Evolutionary conservation across 352 stramenopile genomes (phyloP), one percentile per base, ranked within the genome.

Genomic region (Thalassiosira livingstoniorum): DNA sequence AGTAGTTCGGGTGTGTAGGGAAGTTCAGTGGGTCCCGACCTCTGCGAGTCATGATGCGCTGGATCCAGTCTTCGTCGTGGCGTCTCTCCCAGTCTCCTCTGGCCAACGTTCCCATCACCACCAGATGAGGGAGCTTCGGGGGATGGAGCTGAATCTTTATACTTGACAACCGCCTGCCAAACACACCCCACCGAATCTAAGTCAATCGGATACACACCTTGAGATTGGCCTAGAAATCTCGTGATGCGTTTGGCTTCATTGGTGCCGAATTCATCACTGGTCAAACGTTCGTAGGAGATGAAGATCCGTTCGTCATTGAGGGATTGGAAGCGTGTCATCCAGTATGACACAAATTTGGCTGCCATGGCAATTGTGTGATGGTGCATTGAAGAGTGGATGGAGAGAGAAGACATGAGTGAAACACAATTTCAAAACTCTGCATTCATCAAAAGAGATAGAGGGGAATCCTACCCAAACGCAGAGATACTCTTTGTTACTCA

Each of bases 1-100:
- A 88, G 65, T 11, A 79, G 27, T 67, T 85, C 76, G 7, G 58
- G 55, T 23, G 82, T 85, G 37, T 88, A 88, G n/a, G 82, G 82
- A 0, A 75, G 69, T 61, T 80, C 69, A 5, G 66, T 80, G 29
- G 80, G 80, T 7, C 80, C 80, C n/a, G 74, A 75, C 7, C 80
- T 68, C 69, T 83, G 74, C 2, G 74, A 81, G 54, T 87, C 70
- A 60, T 87, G 80, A 58, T 87, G 80, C 5, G 37, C 21, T 35
- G 80, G 80, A 47, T 87, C 80, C 34, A 87, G 75, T 47, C 75
- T 39, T 11, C 80, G 78, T 34, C 75, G 47, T n/a, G n/a, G n/a
- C 1, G 29, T n/a, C 13, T 72, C 47, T n/a, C 60, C 58, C 0
- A 54, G 42, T 29, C 23, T 63, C n/a, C n/a, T 43, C 35, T 72